phyloP scores from a whole-genome alignment of 345 rosid genomes.

The Rhizophora apiculata region DNA sequence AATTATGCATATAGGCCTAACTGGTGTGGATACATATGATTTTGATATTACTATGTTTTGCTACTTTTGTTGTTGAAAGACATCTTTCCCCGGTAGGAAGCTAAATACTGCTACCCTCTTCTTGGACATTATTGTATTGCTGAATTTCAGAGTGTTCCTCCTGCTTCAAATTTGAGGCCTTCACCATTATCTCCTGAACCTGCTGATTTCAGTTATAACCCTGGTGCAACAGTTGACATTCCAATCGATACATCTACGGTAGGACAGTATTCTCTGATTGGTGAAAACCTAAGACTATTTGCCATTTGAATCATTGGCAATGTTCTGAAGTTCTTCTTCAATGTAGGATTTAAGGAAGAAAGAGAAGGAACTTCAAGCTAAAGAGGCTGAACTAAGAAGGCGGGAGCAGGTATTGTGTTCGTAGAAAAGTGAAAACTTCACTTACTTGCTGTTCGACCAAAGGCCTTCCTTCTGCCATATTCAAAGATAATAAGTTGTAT shows the following conservation, averaged over 20 bases:
- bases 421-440: not conserved
- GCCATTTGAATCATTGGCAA: not conserved
- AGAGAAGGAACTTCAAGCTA: conserved; percentile 32
- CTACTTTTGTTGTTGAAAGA: not conserved
- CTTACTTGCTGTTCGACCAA: not conserved
- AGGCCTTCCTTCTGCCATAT: not conserved
- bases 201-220: conserved; percentile 27
- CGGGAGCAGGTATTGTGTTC: conserved; percentile 28
- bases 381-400: conserved; percentile 30
- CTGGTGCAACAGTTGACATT: conserved; percentile 33
- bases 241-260: conserved; percentile 29
- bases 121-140: not conserved
- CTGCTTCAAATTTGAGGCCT: conserved; percentile 28
- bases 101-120: not conserved
- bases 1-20: no score
- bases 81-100: no score
- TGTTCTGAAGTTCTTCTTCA: not conserved
- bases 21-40: no score
- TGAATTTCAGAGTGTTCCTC: conserved; percentile 23
- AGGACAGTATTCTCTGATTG: not conserved
- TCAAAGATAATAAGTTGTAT: not conserved
- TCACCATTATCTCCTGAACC: conserved; percentile 39
- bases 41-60: no score
- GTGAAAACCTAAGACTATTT: conserved; percentile 10
- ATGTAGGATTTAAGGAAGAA: conserved; percentile 31